Evolutionary conservation across 23 red algal genomes (phyloP).

Genomic region (Gracilaria domingensis): DNA sequence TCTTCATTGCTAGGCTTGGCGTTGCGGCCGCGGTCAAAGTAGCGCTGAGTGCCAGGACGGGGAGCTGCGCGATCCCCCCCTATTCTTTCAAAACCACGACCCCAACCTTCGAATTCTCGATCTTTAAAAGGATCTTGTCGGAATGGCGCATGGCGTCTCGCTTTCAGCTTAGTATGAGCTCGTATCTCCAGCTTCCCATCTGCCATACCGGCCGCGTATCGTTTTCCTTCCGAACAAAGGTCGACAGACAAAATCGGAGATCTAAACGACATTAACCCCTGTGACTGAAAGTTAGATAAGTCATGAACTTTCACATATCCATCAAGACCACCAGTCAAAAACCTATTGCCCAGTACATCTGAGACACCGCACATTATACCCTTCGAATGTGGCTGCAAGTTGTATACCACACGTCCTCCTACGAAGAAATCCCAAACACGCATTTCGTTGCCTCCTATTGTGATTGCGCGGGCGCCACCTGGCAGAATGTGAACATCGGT

Average conservation of each 20-base stretch:
- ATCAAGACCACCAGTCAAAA: slow-evolving; percentile 90
- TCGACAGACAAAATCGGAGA: slow-evolving; percentile 72
- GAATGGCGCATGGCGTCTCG: slow-evolving; percentile 7
- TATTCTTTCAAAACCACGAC: slow-evolving; percentile 58
- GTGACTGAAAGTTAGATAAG: slow-evolving; percentile 36
- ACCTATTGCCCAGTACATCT: slow-evolving; percentile 25
- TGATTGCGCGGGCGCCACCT: slow-evolving; percentile 82
- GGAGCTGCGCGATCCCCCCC: not conserved
- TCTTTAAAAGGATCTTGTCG: slow-evolving; percentile 35
- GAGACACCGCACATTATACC: slow-evolving; percentile 73
- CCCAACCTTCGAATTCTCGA: slow-evolving; percentile 72
- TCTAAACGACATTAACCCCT: slow-evolving; percentile 59
- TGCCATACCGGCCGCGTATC: slow-evolving; percentile 77
- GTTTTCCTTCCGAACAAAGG: slow-evolving; percentile 65
- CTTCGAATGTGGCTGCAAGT: slow-evolving; percentile 76
- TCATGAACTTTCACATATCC: slow-evolving; percentile 87
- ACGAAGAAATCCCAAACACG: slow-evolving; percentile 87
- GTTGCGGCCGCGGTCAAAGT: slow-evolving; percentile 66
- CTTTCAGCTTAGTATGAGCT: not conserved
- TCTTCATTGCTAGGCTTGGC: slow-evolving; percentile 56
- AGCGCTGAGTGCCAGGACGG: slow-evolving; percentile 48
- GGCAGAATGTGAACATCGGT: slow-evolving; percentile 84
- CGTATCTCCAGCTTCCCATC: slow-evolving; percentile 76
- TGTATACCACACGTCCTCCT: slow-evolving; percentile 62
- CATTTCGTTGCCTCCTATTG: slow-evolving; percentile 78